Evolutionary conservation across 495 filamentous ascomycete species (phyloP).

Genomic region (Schizothecium vesticola): DNA sequence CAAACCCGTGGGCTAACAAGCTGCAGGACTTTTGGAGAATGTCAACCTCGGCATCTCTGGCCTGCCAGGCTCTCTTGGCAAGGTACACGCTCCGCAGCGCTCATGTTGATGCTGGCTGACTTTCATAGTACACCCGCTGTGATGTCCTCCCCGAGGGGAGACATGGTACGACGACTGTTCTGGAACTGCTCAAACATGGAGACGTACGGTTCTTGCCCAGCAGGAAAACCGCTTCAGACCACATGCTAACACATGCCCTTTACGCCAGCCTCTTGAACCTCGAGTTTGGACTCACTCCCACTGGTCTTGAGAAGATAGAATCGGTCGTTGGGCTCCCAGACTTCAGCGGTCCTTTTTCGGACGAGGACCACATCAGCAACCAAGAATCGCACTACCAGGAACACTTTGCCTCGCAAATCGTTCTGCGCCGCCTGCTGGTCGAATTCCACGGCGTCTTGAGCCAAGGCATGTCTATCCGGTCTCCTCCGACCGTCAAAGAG

Average conservation of each 20-base stretch:
- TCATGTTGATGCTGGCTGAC: constrained; percentile 11
- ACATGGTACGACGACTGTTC: constrained; percentile 50
- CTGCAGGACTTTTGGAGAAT: constrained; percentile 54
- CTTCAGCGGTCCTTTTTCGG: constrained; percentile 42
- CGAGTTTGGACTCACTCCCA: constrained; percentile 51
- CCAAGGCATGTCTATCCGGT: constrained; percentile 35
- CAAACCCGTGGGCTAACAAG: constrained; percentile 5
- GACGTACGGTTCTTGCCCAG: constrained; percentile 34
- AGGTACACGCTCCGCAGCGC: constrained; percentile 31
- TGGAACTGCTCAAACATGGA: constrained; percentile 58
- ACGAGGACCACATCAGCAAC: constrained; percentile 45
- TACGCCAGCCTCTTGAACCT: constrained; percentile 42
- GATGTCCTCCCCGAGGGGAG: constrained; percentile 41
- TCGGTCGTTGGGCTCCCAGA: constrained; percentile 46
- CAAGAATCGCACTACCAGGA: constrained; percentile 49
- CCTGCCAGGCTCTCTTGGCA: constrained; percentile 48
- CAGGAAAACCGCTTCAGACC: neutral
- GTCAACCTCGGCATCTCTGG: constrained; percentile 46
- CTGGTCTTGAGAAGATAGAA: constrained; percentile 48
- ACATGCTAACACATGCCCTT: constrained; percentile 1
- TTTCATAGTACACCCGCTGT: constrained; percentile 39
- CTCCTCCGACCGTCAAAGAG: neutral
- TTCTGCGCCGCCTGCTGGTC: constrained; percentile 47
- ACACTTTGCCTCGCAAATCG: constrained; percentile 54
- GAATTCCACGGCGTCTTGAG: constrained; percentile 46